Evolutionary conservation across 2,329 filamentous ascomycete genomes (phyloP), one percentile per base, ranked within the genome.

Genomic region (Cladosporium halotolerans): DNA sequence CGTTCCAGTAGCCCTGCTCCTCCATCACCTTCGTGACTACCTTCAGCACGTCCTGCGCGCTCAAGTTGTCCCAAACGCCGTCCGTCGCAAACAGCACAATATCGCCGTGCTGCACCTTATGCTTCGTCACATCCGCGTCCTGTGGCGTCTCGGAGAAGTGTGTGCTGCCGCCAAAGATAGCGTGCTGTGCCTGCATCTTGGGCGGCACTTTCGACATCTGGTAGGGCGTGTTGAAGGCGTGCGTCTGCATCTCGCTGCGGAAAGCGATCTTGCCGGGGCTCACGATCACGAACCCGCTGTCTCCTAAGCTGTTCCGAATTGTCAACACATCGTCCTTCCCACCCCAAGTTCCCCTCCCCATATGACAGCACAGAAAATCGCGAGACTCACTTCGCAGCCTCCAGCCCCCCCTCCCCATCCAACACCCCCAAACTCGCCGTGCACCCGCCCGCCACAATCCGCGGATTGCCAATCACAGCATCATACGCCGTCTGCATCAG

Each of bases 161-260:
- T 4, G 69, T 67, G 2, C 81, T 77, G 42, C 89, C 89, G 16
- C 92, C 92, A 68, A 96, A 97, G 28, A 89, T 82, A 10, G 84
- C 82, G 63, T 90, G 86, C 63, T 93, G 88, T 18, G 83, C 81
- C 53, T 89, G 80, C 72, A 96, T 85, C 62, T 81, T 82, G 3
- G 86, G 81, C 0, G 93, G 92, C 7, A 96, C 85, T 50, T 96
- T 84, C 51, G 89, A 92, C 39, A 99, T 80, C 70, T 99, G 93
- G 67, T 88, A 99, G 0, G 93, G 93, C 0, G 93, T 97, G 71
- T 99, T 99, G 79, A 99, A 99, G 41, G 86, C 90, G 70, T 99
- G 93, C 0, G 90, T 96, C 71, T 99, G 93, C 19, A 89, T 86
- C 45, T 84, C 81, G 2, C 90, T 95, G 66, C 84, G 85, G 53